Base-by-base conservation (phyloP, 768 basidiomycete species). In the Psilocybe sp. region DNA sequence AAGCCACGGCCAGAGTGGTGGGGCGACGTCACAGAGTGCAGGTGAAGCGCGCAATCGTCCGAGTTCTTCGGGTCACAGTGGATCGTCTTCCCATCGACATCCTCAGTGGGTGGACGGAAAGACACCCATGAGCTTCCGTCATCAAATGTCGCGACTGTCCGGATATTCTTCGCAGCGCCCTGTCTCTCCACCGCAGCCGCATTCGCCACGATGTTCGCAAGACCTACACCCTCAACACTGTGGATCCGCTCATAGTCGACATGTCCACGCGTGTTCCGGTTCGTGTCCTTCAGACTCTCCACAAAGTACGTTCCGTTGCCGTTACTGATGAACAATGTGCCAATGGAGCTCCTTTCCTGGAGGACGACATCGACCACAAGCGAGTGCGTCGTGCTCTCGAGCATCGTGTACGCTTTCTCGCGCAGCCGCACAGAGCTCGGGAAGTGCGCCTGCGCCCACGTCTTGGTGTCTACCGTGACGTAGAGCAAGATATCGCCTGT, bases 231-330 rank as follows among this genome's bases (percentile, higher is more conserved):
- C 48, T 93, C 89, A 13, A 95, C 72, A 1, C 91, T 91, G 57
- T 87, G 87, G 32, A 95, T 66, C 51, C 80, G 82, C 70, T 99
- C 97, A 59, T 86, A 98, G 65, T 98, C 97, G 33, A 98, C 96
- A 51, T 83, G 96, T 9, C 95, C 97, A 51, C 76, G 68, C 40
- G 79, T 74, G 65, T 98, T 96, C 42, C 97, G 75, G 65, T 98
- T 98, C 4, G 97, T 98, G 61, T 96, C 86, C 69, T 85, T 81
- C 51, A 99, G 75, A 58, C 89, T 88, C 68, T 95, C 80, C 9
- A 93, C 88, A 65, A 98, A 99, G 68, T 83, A 95, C 12, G 94
- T 97, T 3, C 97, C 97, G 58, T 98, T 95, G 34, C 89, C 92
- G 67, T 98, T 97, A 69, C 87, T 90, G 47, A 96, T 87, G 73